Evolutionary conservation across 495 filamentous ascomycete species (phyloP), one percentile per base, ranked within the genome.

Genomic region (Hyaloscypha bicolor): DNA sequence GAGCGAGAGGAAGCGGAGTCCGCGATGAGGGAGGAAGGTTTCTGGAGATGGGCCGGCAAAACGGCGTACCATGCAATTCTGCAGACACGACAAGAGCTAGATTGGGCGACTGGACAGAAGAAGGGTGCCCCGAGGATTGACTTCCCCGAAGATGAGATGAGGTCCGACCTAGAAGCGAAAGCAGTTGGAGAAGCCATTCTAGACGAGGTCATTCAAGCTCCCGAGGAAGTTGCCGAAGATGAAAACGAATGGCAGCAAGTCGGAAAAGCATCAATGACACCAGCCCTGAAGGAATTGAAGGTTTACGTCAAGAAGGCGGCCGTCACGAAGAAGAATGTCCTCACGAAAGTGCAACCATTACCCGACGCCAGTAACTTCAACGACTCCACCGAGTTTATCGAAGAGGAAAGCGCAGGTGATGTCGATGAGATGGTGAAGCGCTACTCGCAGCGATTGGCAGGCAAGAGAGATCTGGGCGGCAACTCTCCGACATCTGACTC

Each of bases 71-170:
- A 72, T 37, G 12, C 32, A 4, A 73, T 73, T 9, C 12, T 30
- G 55, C 29, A 64, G 11, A 61, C 12, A 4, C 69, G 65, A 53
- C 33, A 69, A 29, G 55, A 66, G 2, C 29, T 72, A n/a, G 69
- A 71, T 52, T 74, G 72, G 72, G 72, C 67, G n/a, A 72, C 69
- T 30, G 70, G 70, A 19, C 65, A 68, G 32, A 68, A 68, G 45
- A 68, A 32, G 25, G 65, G 31, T 19, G 59, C n/a, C 2, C 29
- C 56, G 6, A 60, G 56, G 56, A 25, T 22, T 22, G 37, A 48
- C 6, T 14, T 48, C n/a, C 31, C 37, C 8, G 37, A 45, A 22
- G 59, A 61, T 30, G 59, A 48, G 37, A 9, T 25, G 11, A 30
- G 21, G 56, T 9, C 32, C 2, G 59, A 35, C 3, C 3, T 29